A percentile compares a stretch with the other conserved stretches of the same genome.
Conservation (phyloP, 306 rosid species). For the Cajanus cajan region DNA sequence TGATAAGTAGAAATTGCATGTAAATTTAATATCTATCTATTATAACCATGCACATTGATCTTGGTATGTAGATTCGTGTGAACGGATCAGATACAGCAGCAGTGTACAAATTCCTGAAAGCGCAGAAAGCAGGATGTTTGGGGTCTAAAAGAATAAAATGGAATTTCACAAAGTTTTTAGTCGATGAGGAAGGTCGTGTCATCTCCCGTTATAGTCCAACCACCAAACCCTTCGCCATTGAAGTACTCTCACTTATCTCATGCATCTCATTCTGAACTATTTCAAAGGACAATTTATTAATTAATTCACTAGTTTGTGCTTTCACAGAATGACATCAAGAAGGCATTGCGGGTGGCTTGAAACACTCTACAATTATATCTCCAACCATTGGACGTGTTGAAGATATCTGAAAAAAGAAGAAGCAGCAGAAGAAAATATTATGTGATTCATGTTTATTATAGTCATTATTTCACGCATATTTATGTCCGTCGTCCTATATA, state of each 20-base stretch:
- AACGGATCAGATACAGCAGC: conserved; percentile 72
- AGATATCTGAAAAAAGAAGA: conserved; percentile 9
- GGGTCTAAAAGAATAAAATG: conserved; percentile 84
- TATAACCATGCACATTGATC: too few species aligned
- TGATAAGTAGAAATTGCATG: too few species aligned
- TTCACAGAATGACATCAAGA: conserved; percentile 71
- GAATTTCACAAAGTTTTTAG: conserved; percentile 95
- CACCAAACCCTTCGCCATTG: conserved; percentile 61
- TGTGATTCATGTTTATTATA: conserved; percentile 14
- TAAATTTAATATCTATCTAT: too few species aligned
- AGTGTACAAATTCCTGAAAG: conserved; percentile 70
- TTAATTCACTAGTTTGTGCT: neutral
- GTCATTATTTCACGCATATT: conserved; percentile 3
- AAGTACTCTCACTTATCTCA: conserved; percentile 44
- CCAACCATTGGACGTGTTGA: conserved; percentile 1
- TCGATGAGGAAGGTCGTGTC: conserved; percentile 66
- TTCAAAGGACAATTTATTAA: too few species aligned
- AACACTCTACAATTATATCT: conserved; percentile 5
- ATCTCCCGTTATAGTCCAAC: conserved; percentile 67
- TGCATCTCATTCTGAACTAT: too few species aligned
- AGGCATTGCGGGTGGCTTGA: conserved; percentile 69
- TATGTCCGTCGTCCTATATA: neutral
- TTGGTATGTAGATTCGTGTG: conserved; percentile 55
- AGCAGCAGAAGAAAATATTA: neutral
- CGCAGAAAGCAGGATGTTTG: conserved; percentile 57